Evolutionary conservation across 768 basidiomycete genomes (phyloP).

Genomic region (Saitozyma podzolica): DNA sequence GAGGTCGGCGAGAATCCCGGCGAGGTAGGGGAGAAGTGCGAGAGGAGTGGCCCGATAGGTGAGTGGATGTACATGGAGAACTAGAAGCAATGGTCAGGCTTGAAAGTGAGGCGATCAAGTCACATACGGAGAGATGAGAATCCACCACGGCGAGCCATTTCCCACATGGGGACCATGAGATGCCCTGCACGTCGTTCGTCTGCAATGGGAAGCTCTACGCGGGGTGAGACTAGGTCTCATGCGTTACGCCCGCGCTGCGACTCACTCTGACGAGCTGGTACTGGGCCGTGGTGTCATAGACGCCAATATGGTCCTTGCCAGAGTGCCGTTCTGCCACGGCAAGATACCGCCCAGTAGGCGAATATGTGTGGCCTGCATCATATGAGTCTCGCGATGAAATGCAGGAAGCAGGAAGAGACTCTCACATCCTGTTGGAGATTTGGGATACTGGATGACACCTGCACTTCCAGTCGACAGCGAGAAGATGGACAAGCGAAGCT

Average conservation of each 20-base stretch:
- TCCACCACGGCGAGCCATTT: slow-evolving; percentile 52
- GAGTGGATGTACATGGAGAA: slow-evolving; percentile 51
- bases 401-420: not conserved
- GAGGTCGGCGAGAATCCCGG: slow-evolving; percentile 27
- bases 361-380: slow-evolving; percentile 39
- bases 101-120: not conserved
- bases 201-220: slow-evolving; percentile 78
- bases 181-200: slow-evolving; percentile 58
- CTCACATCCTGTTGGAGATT: slow-evolving; percentile 63
- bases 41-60: slow-evolving; percentile 46
- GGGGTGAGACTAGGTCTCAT: not conserved
- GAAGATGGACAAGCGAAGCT: slow-evolving; percentile 87
- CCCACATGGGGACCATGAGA: slow-evolving; percentile 53
- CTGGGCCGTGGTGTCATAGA: slow-evolving; percentile 64
- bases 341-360: slow-evolving; percentile 75
- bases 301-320: slow-evolving; percentile 79
- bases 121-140: slow-evolving; percentile 43
- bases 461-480: slow-evolving; percentile 71
- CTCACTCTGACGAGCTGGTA: slow-evolving; percentile 43
- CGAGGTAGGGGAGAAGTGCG: slow-evolving; percentile 34
- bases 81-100: slow-evolving; percentile 23
- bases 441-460: slow-evolving; percentile 82
- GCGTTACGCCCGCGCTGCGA: not conserved
- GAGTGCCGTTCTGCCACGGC: slow-evolving; percentile 84
- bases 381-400: not conserved